Conservation (phyloP, 2,329 filamentous ascomycete genomes). For the Diaporthe destruens region DNA sequence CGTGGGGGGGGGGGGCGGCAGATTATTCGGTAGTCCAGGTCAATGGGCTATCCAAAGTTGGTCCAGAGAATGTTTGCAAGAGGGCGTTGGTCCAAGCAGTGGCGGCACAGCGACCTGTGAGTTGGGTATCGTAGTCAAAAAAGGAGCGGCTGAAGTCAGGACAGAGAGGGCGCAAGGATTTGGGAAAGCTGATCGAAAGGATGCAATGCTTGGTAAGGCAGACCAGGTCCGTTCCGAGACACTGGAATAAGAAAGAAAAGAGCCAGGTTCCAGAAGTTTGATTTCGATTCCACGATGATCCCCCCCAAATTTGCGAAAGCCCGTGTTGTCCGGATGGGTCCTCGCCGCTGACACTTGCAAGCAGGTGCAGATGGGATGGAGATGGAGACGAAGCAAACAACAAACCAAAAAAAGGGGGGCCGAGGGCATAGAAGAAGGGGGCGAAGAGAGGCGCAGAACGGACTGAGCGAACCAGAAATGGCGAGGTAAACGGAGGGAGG, state of each 20-base stretch:
- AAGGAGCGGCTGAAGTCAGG: constrained; percentile 16
- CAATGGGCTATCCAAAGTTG: constrained; percentile 16
- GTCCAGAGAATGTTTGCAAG: constrained; percentile 10
- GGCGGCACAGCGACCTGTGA: neutral
- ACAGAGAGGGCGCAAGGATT: constrained; percentile 7
- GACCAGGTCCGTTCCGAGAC: constrained; percentile 26
- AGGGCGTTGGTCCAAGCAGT: constrained; percentile 3
- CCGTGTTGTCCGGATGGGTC: constrained; percentile 23
- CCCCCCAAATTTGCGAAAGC: constrained; percentile 37
- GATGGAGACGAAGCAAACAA: constrained; percentile 12
- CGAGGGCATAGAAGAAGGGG: constrained; percentile 32
- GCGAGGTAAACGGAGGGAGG: constrained; percentile 38
- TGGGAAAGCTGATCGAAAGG: constrained; percentile 3
- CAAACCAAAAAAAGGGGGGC: constrained; percentile 22
- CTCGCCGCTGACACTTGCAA: constrained; percentile 38
- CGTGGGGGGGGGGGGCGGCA: neutral
- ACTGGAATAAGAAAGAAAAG: constrained; percentile 34
- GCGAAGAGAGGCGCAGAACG: neutral
- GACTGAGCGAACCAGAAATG: neutral
- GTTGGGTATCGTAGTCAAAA: constrained; percentile 14
- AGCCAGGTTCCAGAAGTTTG: constrained; percentile 33
- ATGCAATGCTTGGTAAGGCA: neutral
- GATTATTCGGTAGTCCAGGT: neutral
- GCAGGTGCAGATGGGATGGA: constrained; percentile 37
- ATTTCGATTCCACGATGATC: constrained; percentile 38